Percentiles rank a stretch among this genome's conserved stretches.
phyloP scores from a whole-genome alignment of 768 basidiomycete genomes.

The Tylopilus felleus region DNA sequence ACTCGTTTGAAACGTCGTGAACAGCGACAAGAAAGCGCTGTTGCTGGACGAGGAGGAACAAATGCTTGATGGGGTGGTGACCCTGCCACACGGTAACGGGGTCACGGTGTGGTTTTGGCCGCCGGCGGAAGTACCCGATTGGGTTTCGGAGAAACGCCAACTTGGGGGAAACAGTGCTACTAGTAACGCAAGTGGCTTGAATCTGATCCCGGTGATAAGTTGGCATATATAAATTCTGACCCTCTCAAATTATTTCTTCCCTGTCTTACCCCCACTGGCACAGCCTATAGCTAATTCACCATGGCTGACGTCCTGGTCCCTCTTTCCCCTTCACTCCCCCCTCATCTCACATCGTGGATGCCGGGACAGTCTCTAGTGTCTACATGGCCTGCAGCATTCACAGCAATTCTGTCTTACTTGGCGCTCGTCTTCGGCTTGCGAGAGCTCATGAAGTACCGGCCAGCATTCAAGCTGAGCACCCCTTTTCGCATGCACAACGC shows the following conservation, averaged over 20 bases:
- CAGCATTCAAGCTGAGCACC: slow-evolving; percentile 64
- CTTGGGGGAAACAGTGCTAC: no score
- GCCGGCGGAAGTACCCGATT: no score
- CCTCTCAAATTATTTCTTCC: no score
- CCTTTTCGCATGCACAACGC: slow-evolving; percentile 87
- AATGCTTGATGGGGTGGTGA: no score
- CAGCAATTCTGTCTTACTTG: slow-evolving; percentile 75
- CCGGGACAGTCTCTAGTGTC: slow-evolving; percentile 77
- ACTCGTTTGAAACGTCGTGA: no score
- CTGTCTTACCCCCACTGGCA: neutral
- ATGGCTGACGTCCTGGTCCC: slow-evolving; percentile 5
- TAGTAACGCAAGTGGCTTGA: no score
- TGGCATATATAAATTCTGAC: neutral
- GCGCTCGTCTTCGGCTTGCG: slow-evolving; percentile 78
- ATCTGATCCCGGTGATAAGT: no score
- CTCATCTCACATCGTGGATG: slow-evolving; percentile 60
- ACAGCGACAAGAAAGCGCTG: no score
- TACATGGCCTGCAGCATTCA: slow-evolving; percentile 62
- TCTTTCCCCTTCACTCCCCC: slow-evolving; percentile 40
- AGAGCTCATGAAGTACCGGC: slow-evolving; percentile 74
- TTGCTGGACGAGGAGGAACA: no score
- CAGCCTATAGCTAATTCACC: neutral
- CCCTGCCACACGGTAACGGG: no score
- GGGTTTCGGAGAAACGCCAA: no score
- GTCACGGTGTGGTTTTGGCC: no score